These are phyloP conservation scores for Acorus gramineus DNA, from an alignment of 106 monocot genomes.

Conservation along the genomic window DNA sequence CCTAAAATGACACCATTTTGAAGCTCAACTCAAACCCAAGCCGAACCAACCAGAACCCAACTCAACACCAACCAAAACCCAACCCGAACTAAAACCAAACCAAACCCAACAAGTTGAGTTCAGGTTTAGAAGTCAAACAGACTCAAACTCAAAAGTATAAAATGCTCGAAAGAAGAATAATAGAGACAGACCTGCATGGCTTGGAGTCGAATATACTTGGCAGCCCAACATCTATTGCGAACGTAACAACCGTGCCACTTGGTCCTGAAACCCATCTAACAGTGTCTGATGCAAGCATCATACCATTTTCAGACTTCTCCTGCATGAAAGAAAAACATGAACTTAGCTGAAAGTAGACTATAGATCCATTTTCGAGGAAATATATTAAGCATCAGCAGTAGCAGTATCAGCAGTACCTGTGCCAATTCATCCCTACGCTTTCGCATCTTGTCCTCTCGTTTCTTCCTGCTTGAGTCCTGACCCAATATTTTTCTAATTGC, in stretches of 20 bases:
- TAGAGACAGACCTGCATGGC: slow-evolving; percentile 38
- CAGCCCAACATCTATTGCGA: slow-evolving; percentile 45
- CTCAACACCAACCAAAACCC: no score
- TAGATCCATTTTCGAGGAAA: background rate
- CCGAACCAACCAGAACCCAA: no score
- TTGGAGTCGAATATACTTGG: slow-evolving; percentile 49
- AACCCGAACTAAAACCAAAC: no score
- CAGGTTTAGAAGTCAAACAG: no score
- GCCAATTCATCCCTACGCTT: slow-evolving; percentile 68
- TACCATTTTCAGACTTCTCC: slow-evolving; percentile 51
- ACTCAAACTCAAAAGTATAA: no score
- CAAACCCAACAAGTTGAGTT: no score
- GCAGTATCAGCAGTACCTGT: slow-evolving; percentile 20
- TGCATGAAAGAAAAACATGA: slow-evolving; percentile 7
- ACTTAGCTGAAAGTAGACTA: background rate
- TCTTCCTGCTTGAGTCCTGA: slow-evolving; percentile 74
- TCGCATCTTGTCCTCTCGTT: slow-evolving; percentile 64
- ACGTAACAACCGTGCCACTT: slow-evolving; percentile 49
- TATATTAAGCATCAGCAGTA: background rate
- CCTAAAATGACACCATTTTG: no score
- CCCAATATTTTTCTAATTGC: slow-evolving; percentile 94
- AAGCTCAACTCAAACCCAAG: no score
- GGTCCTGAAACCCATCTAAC: slow-evolving; percentile 65
- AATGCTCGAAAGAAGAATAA: no score
- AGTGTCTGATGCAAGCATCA: slow-evolving; percentile 24